These are phyloP conservation scores for Erysimum cheiranthoides DNA, from an alignment of 345 rosid genomes.

Conservation along the genomic window DNA sequence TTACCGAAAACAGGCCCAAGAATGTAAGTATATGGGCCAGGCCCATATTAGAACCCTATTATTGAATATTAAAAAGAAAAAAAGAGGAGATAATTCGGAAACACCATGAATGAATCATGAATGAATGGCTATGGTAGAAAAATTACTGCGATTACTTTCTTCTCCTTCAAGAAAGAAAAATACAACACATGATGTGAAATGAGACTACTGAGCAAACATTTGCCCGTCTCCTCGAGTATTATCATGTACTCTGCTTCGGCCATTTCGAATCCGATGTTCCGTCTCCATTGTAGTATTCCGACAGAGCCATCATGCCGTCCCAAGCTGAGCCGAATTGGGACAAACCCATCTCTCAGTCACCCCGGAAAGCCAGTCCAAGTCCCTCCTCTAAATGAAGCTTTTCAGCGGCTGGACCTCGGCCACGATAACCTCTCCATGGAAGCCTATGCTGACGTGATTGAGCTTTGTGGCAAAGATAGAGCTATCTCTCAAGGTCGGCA, in stretches of 20 bases:
- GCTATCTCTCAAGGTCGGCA: constrained; percentile 57
- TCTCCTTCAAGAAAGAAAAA: not conserved
- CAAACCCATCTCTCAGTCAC: constrained; percentile 34
- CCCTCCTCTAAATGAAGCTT: constrained; percentile 51
- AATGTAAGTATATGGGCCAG: constrained; percentile 14
- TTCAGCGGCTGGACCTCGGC: constrained; percentile 39
- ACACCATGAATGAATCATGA: not conserved
- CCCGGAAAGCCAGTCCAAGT: constrained; percentile 24
- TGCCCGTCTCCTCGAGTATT: not conserved
- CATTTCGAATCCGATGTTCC: constrained; percentile 36
- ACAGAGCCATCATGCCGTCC: constrained; percentile 22
- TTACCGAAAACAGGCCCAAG: not conserved
- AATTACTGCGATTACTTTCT: not conserved
- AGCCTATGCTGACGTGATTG: constrained; percentile 54
- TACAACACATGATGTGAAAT: too few relatives aligned
- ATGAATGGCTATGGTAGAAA: not conserved
- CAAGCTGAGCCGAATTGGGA: constrained; percentile 31
- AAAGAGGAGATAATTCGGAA: not conserved
- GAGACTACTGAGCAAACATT: not conserved
- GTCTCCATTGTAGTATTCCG: constrained; percentile 25
- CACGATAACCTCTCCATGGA: constrained; percentile 32
- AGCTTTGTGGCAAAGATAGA: constrained; percentile 56
- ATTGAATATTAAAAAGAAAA: too few relatives aligned
- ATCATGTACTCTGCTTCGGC: constrained; percentile 34
- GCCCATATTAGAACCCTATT: too few relatives aligned